Conservation (phyloP, 2,329 filamentous ascomycete genomes). For the Neurospora sp. region DNA sequence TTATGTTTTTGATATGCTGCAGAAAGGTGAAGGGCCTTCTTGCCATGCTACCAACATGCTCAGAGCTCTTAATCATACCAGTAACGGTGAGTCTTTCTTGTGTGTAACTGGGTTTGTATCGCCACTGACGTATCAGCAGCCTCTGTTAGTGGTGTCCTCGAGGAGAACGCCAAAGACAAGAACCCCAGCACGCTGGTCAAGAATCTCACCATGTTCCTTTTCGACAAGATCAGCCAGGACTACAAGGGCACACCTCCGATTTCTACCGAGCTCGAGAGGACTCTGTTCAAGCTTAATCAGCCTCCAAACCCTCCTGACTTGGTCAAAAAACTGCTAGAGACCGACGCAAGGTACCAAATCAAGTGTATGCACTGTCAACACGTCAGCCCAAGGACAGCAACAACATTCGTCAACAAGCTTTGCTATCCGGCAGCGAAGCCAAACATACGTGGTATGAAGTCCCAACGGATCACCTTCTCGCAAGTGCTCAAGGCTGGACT, state of each 20-base stretch:
- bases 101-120: not conserved
- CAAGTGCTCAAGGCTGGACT: slow-evolving; percentile 88
- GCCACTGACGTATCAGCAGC: slow-evolving; percentile 17
- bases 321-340: slow-evolving; percentile 48
- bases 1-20: slow-evolving; percentile 94
- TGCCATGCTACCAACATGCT: slow-evolving; percentile 95
- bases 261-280: slow-evolving; percentile 60
- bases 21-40: slow-evolving; percentile 87
- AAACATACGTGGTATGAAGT: slow-evolving; percentile 37
- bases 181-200: slow-evolving; percentile 77
- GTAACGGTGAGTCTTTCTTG: slow-evolving; percentile 32
- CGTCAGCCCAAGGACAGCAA: slow-evolving; percentile 71
- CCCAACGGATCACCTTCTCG: slow-evolving; percentile 62
- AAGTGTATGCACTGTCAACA: slow-evolving; percentile 80
- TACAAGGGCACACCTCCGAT: slow-evolving; percentile 57
- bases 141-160: slow-evolving; percentile 65
- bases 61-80: slow-evolving; percentile 73
- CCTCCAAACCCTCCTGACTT: slow-evolving; percentile 15
- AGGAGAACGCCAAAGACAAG: slow-evolving; percentile 68
- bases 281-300: slow-evolving; percentile 22
- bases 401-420: slow-evolving; percentile 76
- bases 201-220: slow-evolving; percentile 71
- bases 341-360: slow-evolving; percentile 62
- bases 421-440: slow-evolving; percentile 60
- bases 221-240: slow-evolving; percentile 72